Evolutionary conservation across 495 filamentous ascomycete genomes (phyloP).

Genomic region (Neurospora sp.): DNA sequence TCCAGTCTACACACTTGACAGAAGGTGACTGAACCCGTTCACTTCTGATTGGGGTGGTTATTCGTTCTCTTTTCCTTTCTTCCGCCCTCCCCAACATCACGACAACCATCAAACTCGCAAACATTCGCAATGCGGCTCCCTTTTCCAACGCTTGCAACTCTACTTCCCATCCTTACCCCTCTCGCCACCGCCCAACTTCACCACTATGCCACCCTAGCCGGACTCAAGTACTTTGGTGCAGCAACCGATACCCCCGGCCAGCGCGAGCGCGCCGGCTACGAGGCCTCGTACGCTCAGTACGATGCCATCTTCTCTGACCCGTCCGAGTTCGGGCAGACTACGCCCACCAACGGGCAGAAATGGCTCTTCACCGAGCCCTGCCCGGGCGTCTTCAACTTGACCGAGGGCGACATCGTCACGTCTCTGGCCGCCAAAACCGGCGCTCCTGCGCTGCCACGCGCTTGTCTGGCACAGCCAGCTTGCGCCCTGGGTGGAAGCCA

Average conservation of each 20-base stretch:
- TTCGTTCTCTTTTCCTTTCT: not conserved
- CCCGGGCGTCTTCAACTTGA: conserved; percentile 41
- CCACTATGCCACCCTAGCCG: conserved; percentile 28
- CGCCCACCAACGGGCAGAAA: conserved; percentile 44
- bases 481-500: conserved; percentile 43
- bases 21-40: not conserved
- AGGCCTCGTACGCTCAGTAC: conserved; percentile 17
- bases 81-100: not conserved
- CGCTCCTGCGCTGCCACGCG: conserved; percentile 45
- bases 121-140: conserved; percentile 5
- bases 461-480: conserved; percentile 54
- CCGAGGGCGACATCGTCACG: conserved; percentile 41
- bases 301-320: conserved; percentile 32
- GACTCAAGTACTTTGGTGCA: conserved; percentile 39
- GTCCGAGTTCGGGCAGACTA: conserved; percentile 42
- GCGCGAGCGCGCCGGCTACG: conserved; percentile 25
- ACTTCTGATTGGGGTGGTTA: not conserved
- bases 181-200: conserved; percentile 25
- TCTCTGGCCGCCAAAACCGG: conserved; percentile 35
- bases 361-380: conserved; percentile 43
- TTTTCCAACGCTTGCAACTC: conserved; percentile 3
- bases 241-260: conserved; percentile 36
- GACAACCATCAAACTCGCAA: not conserved
- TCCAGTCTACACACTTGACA: not conserved
- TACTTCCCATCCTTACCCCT: conserved; percentile 5